These are phyloP conservation scores for Russula dissimulans DNA, from an alignment of 768 basidiomycete genomes.

Conservation along the genomic window DNA sequence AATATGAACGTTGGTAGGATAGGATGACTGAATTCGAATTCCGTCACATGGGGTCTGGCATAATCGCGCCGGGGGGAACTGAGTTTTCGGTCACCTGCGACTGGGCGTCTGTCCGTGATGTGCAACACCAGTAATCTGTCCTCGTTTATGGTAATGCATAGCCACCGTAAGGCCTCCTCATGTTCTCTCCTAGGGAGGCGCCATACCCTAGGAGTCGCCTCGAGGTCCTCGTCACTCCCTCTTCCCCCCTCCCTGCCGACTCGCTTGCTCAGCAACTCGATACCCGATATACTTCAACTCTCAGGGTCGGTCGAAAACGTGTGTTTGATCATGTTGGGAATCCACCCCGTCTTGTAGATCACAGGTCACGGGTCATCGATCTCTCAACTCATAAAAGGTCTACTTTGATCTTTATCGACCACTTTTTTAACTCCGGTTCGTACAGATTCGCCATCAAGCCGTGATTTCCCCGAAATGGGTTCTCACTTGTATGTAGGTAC, in stretches of 20 bases:
- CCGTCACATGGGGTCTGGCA: constrained; percentile 12
- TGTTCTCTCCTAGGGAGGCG: constrained; percentile 2
- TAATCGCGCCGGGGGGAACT: constrained; percentile 8
- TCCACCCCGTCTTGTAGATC: background rate
- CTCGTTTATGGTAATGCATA: background rate
- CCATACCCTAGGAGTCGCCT: constrained; percentile 6
- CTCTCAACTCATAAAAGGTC: background rate
- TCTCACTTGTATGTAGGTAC: background rate
- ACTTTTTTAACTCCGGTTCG: background rate
- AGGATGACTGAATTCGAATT: background rate
- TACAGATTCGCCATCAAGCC: constrained; percentile 1
- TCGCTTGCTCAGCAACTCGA: background rate
- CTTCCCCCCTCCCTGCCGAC: background rate
- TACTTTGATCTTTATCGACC: constrained; percentile 14
- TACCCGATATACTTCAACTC: background rate
- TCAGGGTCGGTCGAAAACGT: background rate
- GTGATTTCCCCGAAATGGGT: constrained; percentile 2
- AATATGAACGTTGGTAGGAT: background rate
- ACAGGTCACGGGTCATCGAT: constrained; percentile 5
- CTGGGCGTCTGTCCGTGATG: constrained; percentile 6
- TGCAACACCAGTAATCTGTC: background rate
- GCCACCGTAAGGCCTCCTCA: constrained; percentile 18
- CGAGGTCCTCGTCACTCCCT: constrained; percentile 3
- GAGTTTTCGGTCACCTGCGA: background rate
- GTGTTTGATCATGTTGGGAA: background rate